A percentile compares a stretch with the other conserved stretches of the same genome.
These are phyloP conservation scores for Haplosporangium sp. DNA, from an alignment of 371 early-diverging fungal species.

Conservation along the genomic window DNA sequence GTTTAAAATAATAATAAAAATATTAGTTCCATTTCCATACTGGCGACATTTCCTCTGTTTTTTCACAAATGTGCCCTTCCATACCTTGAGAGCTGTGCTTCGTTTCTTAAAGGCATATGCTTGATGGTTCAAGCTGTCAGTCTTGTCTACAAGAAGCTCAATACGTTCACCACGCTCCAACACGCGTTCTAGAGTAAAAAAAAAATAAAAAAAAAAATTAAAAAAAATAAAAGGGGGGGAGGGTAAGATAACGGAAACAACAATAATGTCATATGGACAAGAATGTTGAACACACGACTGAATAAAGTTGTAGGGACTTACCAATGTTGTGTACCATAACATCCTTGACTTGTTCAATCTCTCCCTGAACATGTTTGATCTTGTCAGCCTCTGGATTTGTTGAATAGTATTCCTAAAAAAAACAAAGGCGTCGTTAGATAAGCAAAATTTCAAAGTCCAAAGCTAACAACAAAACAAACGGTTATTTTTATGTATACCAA, in stretches of 20 bases:
- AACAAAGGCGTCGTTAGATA: constrained; percentile 5
- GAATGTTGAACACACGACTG: too few relatives aligned
- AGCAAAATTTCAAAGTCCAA: background rate
- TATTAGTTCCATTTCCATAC: too few relatives aligned
- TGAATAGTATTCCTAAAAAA: constrained; percentile 76
- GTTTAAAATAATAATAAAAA: too few relatives aligned
- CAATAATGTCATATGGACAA: too few relatives aligned
- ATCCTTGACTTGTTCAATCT: constrained; percentile 94
- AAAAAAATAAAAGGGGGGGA: constrained; percentile 2
- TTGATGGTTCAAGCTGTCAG: constrained; percentile 86
- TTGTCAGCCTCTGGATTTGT: constrained; percentile 80
- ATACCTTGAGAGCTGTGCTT: constrained; percentile 85
- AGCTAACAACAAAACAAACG: too few relatives aligned
- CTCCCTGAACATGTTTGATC: constrained; percentile 86
- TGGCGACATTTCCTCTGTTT: too few relatives aligned
- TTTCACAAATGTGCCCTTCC: background rate
- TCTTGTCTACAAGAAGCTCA: constrained; percentile 85
- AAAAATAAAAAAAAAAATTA: constrained; percentile 9
- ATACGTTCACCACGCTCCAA: background rate
- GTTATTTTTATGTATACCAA: too few relatives aligned
- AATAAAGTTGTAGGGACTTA: constrained; percentile 61
- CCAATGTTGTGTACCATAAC: constrained; percentile 95
- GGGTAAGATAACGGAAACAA: background rate
- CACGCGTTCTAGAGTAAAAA: constrained; percentile 33
- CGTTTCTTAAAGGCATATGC: constrained; percentile 93